Evolutionary conservation across 768 basidiomycete species (phyloP).

Genomic region (Psilocybe cubensis): DNA sequence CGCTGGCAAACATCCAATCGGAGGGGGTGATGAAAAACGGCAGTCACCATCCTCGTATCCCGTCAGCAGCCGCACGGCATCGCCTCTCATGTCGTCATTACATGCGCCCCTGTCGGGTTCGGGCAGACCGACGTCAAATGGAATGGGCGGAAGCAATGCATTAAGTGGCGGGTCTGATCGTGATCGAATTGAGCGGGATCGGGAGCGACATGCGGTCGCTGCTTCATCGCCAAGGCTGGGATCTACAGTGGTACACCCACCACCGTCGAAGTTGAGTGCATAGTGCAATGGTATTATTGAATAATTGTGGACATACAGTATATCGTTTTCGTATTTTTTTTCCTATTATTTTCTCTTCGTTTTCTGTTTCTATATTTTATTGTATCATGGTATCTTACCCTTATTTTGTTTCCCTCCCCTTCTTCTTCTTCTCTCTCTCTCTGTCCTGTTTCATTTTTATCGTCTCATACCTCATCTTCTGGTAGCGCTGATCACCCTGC

Average conservation of each 20-base stretch:
- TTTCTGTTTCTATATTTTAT: neutral
- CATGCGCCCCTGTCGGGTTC: conserved; percentile 13
- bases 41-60: conserved; percentile 13
- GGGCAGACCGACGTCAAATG: conserved; percentile 5
- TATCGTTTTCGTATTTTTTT: neutral
- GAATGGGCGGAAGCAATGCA: conserved; percentile 8
- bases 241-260: conserved; percentile 22
- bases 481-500: neutral
- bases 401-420: neutral
- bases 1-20: conserved; percentile 7
- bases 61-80: conserved; percentile 33
- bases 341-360: neutral
- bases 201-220: conserved; percentile 23
- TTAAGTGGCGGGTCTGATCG: conserved; percentile 19
- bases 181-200: conserved; percentile 33
- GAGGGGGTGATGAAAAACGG: conserved; percentile 24
- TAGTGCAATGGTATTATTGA: conserved; percentile 42
- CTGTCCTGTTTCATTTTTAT: too few species aligned
- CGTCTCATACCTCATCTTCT: neutral
- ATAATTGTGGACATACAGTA: conserved; percentile 16
- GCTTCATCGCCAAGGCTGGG: conserved; percentile 32
- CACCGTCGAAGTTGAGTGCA: conserved; percentile 45
- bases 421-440: too few species aligned
- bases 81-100: conserved; percentile 32
- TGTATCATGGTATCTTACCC: neutral